phyloP scores from a whole-genome alignment of 2,329 filamentous ascomycete genomes.

The Sclerotinia sclerotiorum region DNA sequence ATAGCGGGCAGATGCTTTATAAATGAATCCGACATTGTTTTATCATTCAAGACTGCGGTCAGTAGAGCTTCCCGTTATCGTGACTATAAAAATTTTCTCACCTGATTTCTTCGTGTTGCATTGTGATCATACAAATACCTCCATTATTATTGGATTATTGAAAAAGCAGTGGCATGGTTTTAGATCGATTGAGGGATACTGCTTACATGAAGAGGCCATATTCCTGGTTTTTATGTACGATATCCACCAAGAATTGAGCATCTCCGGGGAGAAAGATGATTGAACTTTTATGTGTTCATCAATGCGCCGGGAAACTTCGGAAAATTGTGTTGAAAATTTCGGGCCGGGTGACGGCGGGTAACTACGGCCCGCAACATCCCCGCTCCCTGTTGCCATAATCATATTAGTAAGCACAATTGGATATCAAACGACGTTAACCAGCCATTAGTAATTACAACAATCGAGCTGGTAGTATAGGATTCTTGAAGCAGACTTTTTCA shows the following conservation, averaged over 20 bases:
- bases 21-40: background rate
- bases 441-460: background rate
- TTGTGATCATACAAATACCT: background rate
- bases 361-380: slow-evolving; percentile 3
- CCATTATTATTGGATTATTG: background rate
- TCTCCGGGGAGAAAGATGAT: slow-evolving; percentile 13
- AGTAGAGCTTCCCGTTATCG: background rate
- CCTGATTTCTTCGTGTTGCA: background rate
- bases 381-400: background rate
- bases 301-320: background rate
- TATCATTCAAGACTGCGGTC: background rate
- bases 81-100: background rate
- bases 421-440: too few species aligned
- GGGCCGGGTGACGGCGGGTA: background rate
- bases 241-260: slow-evolving; percentile 7
- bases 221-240: background rate
- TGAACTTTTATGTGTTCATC: background rate
- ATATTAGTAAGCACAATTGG: background rate
- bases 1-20: background rate
- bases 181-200: background rate
- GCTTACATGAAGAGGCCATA: too few species aligned
- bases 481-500: background rate
- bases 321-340: background rate
- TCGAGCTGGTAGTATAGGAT: background rate
- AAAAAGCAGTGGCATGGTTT: background rate